These are phyloP conservation scores for Pelagophyceae sp. DNA, from an alignment of 352 stramenopile species.

Conservation along the genomic window DNA sequence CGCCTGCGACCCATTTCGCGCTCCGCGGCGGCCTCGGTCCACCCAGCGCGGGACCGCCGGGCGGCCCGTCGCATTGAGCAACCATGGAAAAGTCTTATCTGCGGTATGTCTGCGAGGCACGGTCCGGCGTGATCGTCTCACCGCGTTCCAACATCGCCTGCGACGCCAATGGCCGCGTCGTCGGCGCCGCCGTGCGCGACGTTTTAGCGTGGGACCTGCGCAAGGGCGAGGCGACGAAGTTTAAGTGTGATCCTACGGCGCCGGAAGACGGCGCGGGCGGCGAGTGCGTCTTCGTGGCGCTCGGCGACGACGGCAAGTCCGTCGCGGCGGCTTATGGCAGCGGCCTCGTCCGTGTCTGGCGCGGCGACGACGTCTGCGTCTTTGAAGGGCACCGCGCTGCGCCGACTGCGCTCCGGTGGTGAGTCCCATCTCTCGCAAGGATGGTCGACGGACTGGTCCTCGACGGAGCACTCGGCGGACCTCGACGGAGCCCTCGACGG, in stretches of 20 bases:
- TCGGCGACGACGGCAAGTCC: not conserved
- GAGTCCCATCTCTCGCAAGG: not conserved
- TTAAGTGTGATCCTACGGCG: not conserved
- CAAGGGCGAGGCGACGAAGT: not conserved
- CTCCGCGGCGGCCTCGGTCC: too few relatives aligned
- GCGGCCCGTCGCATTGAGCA: too few relatives aligned
- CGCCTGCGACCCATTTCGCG: too few relatives aligned
- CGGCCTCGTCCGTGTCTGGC: slow-evolving; percentile 3
- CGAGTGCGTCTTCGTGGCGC: slow-evolving; percentile 4
- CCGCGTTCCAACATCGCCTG: not conserved
- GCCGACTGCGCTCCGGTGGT: not conserved
- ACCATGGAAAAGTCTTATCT: slow-evolving; percentile 14
- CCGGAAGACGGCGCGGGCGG: not conserved
- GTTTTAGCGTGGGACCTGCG: not conserved
- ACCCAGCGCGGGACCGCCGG: too few relatives aligned
- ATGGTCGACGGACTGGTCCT: not conserved
- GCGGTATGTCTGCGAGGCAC: not conserved
- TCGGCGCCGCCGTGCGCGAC: slow-evolving; percentile 11
- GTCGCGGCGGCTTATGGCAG: not conserved
- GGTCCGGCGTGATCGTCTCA: not conserved
- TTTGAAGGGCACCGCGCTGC: not conserved
- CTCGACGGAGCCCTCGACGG: too few relatives aligned
- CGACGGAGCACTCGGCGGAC: too few relatives aligned
- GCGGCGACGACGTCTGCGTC: not conserved
- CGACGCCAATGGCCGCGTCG: not conserved